Evolutionary conservation across 208 protist genomes (phyloP), one percentile per base, ranked within the genome.

Genomic region (Crithidia acanthocephali): DNA sequence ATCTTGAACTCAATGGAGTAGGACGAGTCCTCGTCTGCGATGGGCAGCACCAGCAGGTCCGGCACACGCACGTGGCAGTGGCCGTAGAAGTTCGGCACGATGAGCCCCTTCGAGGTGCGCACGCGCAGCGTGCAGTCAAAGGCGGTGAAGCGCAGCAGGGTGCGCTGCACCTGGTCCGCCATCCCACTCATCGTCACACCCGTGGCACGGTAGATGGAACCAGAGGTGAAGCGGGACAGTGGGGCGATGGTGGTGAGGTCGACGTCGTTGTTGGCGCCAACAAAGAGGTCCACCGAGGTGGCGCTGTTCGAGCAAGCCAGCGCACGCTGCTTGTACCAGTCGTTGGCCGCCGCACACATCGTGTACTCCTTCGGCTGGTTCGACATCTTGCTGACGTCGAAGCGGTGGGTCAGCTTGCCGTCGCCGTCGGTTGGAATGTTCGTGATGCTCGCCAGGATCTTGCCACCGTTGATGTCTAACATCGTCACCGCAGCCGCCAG

Each of bases 61-160:
- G 92, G 86, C 56, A 91, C 85, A 1, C 97, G 87, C 35, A 99
- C 85, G 84, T 98, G 98, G 72, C 98, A 99, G 86, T 99, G 96
- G 5, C 98, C 98, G 69, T 98, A 98, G 59, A 95, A 95, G 69
- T 96, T 93, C 16, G 78, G 76, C 71, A 97, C 83, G 9, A 90
- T 86, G 15, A 97, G 51, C 4, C 95, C 96, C 25, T 72, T 86
- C 45, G 91, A 97, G 2, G 79, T 84, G 35, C 98, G 90, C n/a
- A 99, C 87, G 27, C 98, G 96, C 85, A 99, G 90, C 37, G 99
- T 95, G 42, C 94, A 90, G 80, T 99, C 98, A 72, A 98, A 98
- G 20, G 89, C 98, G 23, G 89, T 95, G 25, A 89, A 87, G 20
- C 97, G 88, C 10, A 85, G 90, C 13, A 99, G 75, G 8, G 97